Percentiles rank a stretch among this genome's conserved stretches.
Conservation (phyloP, 768 basidiomycete species). For the Phaeotremella skinneri region DNA sequence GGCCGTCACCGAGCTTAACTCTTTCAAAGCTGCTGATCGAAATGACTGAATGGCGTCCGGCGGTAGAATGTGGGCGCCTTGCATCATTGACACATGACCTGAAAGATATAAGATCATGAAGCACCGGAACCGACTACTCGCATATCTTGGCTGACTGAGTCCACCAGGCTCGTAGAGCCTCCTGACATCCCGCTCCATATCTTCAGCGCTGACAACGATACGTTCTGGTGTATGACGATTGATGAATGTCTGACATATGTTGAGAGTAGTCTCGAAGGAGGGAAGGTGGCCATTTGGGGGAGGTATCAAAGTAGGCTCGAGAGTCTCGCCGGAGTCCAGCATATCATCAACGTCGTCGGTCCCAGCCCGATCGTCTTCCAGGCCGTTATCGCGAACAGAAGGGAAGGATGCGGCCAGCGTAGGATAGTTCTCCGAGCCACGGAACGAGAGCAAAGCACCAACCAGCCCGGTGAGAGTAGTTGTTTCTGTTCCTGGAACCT, state of each 20-base stretch:
- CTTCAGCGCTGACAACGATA: background rate
- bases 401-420: background rate
- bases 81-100: background rate
- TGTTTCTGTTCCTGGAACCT: background rate
- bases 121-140: background rate
- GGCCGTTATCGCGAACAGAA: background rate
- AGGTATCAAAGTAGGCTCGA: too few relatives aligned
- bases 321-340: background rate
- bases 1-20: background rate
- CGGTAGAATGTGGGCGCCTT: background rate
- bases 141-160: background rate
- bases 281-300: background rate
- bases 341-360: background rate
- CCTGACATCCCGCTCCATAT: background rate
- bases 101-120: background rate
- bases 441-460: background rate
- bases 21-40: background rate
- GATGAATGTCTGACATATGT: background rate
- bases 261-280: background rate
- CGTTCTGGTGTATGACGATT: background rate
- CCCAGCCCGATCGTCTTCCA: background rate
- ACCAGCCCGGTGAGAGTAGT: background rate
- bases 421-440: background rate
- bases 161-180: background rate
- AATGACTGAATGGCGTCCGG: background rate